Conservation (phyloP, 345 rosid genomes). For the Arabis hirsuta region DNA sequence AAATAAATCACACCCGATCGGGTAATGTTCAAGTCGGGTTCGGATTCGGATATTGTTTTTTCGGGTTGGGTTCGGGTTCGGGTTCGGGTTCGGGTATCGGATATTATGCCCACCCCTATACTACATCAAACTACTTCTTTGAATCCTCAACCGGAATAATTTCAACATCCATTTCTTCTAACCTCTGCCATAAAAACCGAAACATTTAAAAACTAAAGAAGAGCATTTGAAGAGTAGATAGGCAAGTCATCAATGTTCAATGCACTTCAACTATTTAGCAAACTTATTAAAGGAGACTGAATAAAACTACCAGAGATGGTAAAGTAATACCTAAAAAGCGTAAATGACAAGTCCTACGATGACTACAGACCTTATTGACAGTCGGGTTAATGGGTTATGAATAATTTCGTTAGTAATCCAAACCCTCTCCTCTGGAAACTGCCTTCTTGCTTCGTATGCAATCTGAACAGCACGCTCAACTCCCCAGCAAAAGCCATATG, state of each 20-base stretch:
- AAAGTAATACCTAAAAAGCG: neutral
- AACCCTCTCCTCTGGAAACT: conserved; percentile 76
- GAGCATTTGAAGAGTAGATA: neutral
- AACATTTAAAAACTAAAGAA: conserved; percentile 11
- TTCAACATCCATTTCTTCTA: conserved; percentile 87
- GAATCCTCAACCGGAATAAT: conserved; percentile 69
- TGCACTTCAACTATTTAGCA: conserved; percentile 6
- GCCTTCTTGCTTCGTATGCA: conserved; percentile 93
- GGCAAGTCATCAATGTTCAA: conserved; percentile 7
- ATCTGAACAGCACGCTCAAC: conserved; percentile 98
- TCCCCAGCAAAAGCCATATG: conserved; percentile 94
- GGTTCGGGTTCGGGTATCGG: too few species aligned
- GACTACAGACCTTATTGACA: conserved; percentile 69
- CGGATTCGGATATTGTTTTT: too few species aligned
- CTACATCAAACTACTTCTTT: conserved; percentile 76
- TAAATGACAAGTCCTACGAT: neutral
- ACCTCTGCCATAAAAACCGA: conserved; percentile 55
- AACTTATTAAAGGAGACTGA: neutral
- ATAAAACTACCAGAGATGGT: neutral
- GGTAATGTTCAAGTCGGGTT: too few species aligned
- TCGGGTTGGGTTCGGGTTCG: too few species aligned
- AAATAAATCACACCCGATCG: too few species aligned
- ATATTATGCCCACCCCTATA: too few species aligned
- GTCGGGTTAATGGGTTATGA: conserved; percentile 94
- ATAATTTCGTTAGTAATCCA: conserved; percentile 97